Conservation (phyloP, 1,284 basidiomycete species). For the Puccinia polysora region DNA sequence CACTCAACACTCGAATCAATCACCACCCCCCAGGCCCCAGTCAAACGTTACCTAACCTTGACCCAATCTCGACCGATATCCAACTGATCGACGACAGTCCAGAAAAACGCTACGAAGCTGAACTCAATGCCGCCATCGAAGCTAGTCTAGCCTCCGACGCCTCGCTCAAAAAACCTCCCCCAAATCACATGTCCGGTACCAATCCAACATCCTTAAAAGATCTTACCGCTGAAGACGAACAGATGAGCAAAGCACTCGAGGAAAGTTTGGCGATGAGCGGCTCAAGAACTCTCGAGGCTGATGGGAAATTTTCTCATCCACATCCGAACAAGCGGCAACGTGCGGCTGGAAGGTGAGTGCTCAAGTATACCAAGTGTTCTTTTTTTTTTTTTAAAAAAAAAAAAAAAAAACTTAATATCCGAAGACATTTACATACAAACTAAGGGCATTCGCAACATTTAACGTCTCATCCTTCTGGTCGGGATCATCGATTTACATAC, state of each 20-base stretch:
- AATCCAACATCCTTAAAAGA: slow-evolving; percentile 8
- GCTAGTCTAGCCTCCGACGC: slow-evolving; percentile 30
- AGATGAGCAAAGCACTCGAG: slow-evolving; percentile 43
- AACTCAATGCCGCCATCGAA: slow-evolving; percentile 41
- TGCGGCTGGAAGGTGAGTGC: slow-evolving; percentile 14
- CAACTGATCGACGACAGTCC: slow-evolving; percentile 18
- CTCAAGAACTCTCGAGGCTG: slow-evolving; percentile 21
- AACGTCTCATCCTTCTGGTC: too few relatives aligned
- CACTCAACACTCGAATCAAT: slow-evolving; percentile 4
- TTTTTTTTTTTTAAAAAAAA: neutral
- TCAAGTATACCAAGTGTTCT: too few relatives aligned
- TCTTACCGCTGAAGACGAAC: slow-evolving; percentile 38
- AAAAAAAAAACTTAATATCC: neutral
- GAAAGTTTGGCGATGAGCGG: slow-evolving; percentile 43
- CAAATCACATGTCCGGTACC: neutral
- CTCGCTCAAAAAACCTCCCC: slow-evolving; percentile 10
- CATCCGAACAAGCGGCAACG: slow-evolving; percentile 13
- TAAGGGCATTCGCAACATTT: too few relatives aligned
- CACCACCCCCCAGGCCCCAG: neutral
- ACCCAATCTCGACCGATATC: slow-evolving; percentile 1
- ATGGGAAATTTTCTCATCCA: slow-evolving; percentile 27
- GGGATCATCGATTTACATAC: neutral
- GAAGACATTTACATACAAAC: neutral
- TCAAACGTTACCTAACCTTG: neutral
- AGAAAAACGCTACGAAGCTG: slow-evolving; percentile 22